These are phyloP conservation scores for Pestalotiopsis sp. DNA, from an alignment of 2,329 filamentous ascomycete genomes.

Conservation along the genomic window DNA sequence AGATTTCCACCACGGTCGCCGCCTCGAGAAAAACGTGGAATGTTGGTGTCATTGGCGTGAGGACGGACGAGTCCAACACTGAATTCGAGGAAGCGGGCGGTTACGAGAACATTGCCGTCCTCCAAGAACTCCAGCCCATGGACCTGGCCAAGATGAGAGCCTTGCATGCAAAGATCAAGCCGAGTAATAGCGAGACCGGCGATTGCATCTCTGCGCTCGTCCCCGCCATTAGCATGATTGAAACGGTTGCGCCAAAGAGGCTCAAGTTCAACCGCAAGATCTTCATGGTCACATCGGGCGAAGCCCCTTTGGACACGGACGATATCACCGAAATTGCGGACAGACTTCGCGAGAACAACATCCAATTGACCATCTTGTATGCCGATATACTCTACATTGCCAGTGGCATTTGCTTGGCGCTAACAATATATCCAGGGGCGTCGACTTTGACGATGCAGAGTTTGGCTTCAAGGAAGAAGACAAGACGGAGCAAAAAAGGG, in stretches of 20 bases:
- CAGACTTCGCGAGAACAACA: slow-evolving; percentile 75
- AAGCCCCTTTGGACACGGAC: slow-evolving; percentile 57
- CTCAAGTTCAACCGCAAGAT: slow-evolving; percentile 82
- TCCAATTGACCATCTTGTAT: slow-evolving; percentile 79
- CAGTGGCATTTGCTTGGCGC: slow-evolving; percentile 19
- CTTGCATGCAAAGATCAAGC: slow-evolving; percentile 65
- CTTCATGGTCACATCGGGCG: slow-evolving; percentile 82
- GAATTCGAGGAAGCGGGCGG: slow-evolving; percentile 67
- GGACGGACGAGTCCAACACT: slow-evolving; percentile 78
- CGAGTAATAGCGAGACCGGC: slow-evolving; percentile 69
- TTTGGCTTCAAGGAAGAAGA: slow-evolving; percentile 92
- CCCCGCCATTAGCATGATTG: slow-evolving; percentile 85
- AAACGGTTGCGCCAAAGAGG: slow-evolving; percentile 71
- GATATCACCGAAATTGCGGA: slow-evolving; percentile 69
- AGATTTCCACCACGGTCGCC: slow-evolving; percentile 73
- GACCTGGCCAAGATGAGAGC: slow-evolving; percentile 69
- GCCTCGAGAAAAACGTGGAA: slow-evolving; percentile 71
- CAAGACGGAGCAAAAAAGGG: slow-evolving; percentile 72
- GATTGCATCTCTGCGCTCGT: slow-evolving; percentile 89
- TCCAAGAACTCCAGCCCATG: slow-evolving; percentile 67
- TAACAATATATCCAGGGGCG: slow-evolving; percentile 57
- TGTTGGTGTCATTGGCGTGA: slow-evolving; percentile 79
- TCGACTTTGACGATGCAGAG: slow-evolving; percentile 91
- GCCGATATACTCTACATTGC: slow-evolving; percentile 35
- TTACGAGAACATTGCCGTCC: slow-evolving; percentile 80